Evolutionary conservation across 2,329 filamentous ascomycete genomes (phyloP).

Genomic region (Hansfordia pulvinata): DNA sequence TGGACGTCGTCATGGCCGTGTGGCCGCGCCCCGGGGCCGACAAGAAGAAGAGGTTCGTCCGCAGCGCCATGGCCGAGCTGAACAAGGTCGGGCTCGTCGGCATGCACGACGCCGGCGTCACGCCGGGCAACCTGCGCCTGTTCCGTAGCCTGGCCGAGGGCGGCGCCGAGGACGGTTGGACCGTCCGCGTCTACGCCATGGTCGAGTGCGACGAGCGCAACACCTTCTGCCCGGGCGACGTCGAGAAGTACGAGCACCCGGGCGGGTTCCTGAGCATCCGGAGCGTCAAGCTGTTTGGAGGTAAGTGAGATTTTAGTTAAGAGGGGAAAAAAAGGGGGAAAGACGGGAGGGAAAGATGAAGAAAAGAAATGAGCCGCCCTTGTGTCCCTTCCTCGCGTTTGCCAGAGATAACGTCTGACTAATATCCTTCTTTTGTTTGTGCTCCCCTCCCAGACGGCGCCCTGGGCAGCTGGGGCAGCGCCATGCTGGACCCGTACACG

Average conservation of each 20-base stretch:
- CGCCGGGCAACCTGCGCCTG: constrained; percentile 37
- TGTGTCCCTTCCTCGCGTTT: too few species aligned
- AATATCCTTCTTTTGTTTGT: too few species aligned
- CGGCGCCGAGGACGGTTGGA: constrained; percentile 45
- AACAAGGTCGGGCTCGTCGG: constrained; percentile 55
- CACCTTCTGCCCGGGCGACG: constrained; percentile 43
- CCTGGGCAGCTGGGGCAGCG: constrained; percentile 58
- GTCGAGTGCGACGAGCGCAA: constrained; percentile 51
- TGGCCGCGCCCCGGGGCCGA: constrained; percentile 42
- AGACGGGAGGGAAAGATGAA: too few species aligned
- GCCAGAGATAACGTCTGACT: too few species aligned
- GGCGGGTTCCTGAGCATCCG: constrained; percentile 40
- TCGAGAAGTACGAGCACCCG: constrained; percentile 25
- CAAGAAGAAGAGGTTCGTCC: constrained; percentile 40
- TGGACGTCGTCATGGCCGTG: constrained; percentile 42
- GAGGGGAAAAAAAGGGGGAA: too few species aligned
- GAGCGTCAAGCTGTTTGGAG: constrained; percentile 58
- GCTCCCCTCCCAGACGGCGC: constrained; percentile 47
- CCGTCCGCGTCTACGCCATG: constrained; percentile 54
- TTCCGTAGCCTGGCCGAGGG: constrained; percentile 35
- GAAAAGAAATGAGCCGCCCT: too few species aligned
- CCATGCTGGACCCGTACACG: constrained; percentile 56
- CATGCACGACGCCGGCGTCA: constrained; percentile 54
- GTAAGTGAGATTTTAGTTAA: constrained; percentile 22
- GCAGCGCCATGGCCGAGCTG: constrained; percentile 45